phyloP scores from a whole-genome alignment of 2,329 filamentous ascomycete species.

The Saccharata proteae region DNA sequence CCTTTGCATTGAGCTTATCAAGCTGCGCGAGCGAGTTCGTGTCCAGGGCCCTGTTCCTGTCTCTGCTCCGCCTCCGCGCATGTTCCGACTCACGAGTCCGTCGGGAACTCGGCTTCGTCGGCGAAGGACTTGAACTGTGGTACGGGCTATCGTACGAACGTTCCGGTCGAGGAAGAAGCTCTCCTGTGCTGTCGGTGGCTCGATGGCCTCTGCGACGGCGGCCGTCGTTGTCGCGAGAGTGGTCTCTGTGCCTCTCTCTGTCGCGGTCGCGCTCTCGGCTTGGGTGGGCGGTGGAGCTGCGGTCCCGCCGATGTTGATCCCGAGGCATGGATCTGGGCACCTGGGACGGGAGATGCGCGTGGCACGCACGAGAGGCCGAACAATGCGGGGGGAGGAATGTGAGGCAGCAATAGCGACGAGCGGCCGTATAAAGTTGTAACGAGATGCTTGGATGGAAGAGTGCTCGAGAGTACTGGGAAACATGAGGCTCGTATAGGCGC shows the following conservation, averaged over 20 bases:
- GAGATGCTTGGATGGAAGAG: no score
- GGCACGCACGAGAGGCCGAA: no score
- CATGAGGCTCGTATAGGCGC: no score
- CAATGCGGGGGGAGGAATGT: no score
- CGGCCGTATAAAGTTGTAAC: no score
- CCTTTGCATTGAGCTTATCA: conserved; percentile 49
- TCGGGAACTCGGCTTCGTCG: conserved; percentile 2
- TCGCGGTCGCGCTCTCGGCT: conserved; percentile 1
- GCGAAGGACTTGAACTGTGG: conserved; percentile 3
- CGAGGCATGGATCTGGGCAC: conserved; percentile 12
- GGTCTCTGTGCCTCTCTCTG: neutral
- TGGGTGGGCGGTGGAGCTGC: conserved; percentile 10
- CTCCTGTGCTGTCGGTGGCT: conserved; percentile 27
- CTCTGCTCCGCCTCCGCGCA: conserved; percentile 8
- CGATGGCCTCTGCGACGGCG: conserved; percentile 23
- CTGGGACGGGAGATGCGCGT: no score
- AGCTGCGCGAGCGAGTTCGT: conserved; percentile 53
- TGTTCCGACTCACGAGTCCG: neutral
- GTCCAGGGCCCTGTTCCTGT: conserved; percentile 27
- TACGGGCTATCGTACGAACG: conserved; percentile 8
- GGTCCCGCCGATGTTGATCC: conserved; percentile 14
- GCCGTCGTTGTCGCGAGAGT: conserved; percentile 14
- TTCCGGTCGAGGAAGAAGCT: conserved; percentile 17
- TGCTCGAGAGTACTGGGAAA: no score
- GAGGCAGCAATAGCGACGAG: no score